A percentile compares a stretch with the other conserved stretches of the same genome.
Conservation (phyloP, 2,329 filamentous ascomycete species). For the Emydomyces testavorans region DNA sequence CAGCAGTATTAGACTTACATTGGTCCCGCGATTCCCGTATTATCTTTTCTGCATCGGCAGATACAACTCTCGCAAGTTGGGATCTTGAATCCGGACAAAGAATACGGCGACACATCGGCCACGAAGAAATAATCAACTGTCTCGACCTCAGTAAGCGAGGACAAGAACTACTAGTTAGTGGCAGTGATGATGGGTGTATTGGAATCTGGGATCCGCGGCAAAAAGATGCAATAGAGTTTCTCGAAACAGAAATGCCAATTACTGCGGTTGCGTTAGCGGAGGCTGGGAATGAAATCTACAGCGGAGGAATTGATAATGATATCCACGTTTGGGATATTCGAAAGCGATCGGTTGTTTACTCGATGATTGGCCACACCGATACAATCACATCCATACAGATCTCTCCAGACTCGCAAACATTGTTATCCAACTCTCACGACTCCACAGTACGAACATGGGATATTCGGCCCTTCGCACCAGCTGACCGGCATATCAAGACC, state of each 20-base stretch:
- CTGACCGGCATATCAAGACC: conserved; percentile 70
- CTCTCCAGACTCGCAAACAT: conserved; percentile 83
- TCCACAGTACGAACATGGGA: conserved; percentile 93
- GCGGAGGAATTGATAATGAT: conserved; percentile 90
- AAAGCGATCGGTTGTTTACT: conserved; percentile 79
- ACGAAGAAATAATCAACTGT: conserved; percentile 91
- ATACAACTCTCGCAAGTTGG: conserved; percentile 89
- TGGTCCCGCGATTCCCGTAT: conserved; percentile 93
- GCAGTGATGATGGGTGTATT: conserved; percentile 85
- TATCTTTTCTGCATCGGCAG: conserved; percentile 83
- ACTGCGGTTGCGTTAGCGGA: conserved; percentile 86
- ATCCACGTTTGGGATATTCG: conserved; percentile 95
- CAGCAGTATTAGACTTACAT: conserved; percentile 80
- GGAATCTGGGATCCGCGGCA: conserved; percentile 92
- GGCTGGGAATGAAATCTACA: conserved; percentile 89
- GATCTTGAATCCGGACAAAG: conserved; percentile 83
- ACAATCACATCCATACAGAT: conserved; percentile 81
- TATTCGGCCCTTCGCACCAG: conserved; percentile 83
- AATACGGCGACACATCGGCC: conserved; percentile 82
- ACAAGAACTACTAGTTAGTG: conserved; percentile 80
- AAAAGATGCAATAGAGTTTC: conserved; percentile 76
- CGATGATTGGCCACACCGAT: conserved; percentile 78
- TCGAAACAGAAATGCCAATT: conserved; percentile 83
- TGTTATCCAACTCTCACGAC: conserved; percentile 88
- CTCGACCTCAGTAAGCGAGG: conserved; percentile 81